These are phyloP conservation scores for Sporothrix euskadiensis DNA, from an alignment of 2,329 filamentous ascomycete genomes.

Conservation along the genomic window DNA sequence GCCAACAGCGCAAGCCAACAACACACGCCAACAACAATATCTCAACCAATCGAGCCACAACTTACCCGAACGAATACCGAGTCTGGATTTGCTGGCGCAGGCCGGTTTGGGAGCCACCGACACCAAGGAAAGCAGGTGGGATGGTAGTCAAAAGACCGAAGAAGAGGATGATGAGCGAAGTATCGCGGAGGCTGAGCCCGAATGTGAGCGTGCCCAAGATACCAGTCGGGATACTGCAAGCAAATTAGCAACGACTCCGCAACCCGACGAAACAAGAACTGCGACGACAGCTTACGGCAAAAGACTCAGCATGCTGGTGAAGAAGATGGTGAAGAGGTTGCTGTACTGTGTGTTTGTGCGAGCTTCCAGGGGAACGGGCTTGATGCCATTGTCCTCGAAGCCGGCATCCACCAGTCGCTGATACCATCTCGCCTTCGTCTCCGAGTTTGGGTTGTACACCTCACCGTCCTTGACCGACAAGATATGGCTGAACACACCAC, in stretches of 20 bases:
- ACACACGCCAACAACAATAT: neutral
- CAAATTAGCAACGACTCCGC: slow-evolving; percentile 8
- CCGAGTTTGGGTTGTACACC: slow-evolving; percentile 38
- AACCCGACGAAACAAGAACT: no score
- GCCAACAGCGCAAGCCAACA: neutral
- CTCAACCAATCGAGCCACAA: neutral
- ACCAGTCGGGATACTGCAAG: slow-evolving; percentile 55
- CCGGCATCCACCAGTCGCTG: slow-evolving; percentile 47
- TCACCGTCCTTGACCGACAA: slow-evolving; percentile 40
- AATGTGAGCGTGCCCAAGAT: slow-evolving; percentile 58
- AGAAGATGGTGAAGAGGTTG: slow-evolving; percentile 63
- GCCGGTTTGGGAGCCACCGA: slow-evolving; percentile 57
- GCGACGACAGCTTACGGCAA: slow-evolving; percentile 52
- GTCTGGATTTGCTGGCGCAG: slow-evolving; percentile 62
- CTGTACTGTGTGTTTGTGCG: slow-evolving; percentile 55
- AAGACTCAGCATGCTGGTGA: slow-evolving; percentile 58
- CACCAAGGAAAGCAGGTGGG: slow-evolving; percentile 57
- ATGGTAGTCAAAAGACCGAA: slow-evolving; percentile 56
- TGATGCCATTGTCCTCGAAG: slow-evolving; percentile 56
- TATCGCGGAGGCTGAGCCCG: slow-evolving; percentile 56
- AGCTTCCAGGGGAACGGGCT: slow-evolving; percentile 56
- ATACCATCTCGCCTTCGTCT: slow-evolving; percentile 45
- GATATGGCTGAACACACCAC: slow-evolving; percentile 31
- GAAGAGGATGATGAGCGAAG: slow-evolving; percentile 59
- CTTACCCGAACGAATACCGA: slow-evolving; percentile 59